Evolutionary conservation across 1,139 yeast species (phyloP), one percentile per base, ranked within the genome.

Genomic region (Sugiyamaella novakii): DNA sequence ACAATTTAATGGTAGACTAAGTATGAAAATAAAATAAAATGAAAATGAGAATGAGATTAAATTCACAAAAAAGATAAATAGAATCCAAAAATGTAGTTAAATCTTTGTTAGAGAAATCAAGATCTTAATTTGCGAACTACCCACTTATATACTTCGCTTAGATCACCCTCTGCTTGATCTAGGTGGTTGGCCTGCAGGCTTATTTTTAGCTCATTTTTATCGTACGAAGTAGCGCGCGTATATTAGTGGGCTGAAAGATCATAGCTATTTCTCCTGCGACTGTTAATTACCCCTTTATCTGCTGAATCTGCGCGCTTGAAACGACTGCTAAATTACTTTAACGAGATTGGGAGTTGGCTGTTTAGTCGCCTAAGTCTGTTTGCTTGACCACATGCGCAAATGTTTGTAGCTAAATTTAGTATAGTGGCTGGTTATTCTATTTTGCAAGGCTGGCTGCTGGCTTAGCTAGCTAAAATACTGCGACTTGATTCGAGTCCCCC

Each of bases 161-260:
- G 40, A 36, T 36, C 40, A 11, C 12, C 19, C 15, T 12, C 33
- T 17, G 10, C 22, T 24, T 38, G 42, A 25, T 38, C 21, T 25
- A 33, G 38, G 42, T 28, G 42, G 42, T 28, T 17, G 42, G 42
- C 28, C 42, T 38, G 42, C 33, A 38, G 17, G 33, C 42, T 38
- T 38, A 38, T 38, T 38, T 38, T 38, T 38, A 38, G 42, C 33
- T 38, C 33, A 15, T 38, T 38, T 38, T 19, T n/a, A 38, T 33
- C 21, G n/a, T n/a, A n/a, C n/a, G n/a, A n/a, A n/a, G n/a, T n/a
- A n/a, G n/a, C n/a, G n/a, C n/a, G n/a, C n/a, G n/a, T n/a, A n/a
- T n/a, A n/a, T n/a, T n/a, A n/a, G n/a, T n/a, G n/a, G n/a, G n/a
- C n/a, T n/a, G n/a, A n/a, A n/a, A n/a, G n/a, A n/a, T n/a, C n/a